Conservation (phyloP, 495 filamentous ascomycete species). For the Cercophora newfieldiana region DNA sequence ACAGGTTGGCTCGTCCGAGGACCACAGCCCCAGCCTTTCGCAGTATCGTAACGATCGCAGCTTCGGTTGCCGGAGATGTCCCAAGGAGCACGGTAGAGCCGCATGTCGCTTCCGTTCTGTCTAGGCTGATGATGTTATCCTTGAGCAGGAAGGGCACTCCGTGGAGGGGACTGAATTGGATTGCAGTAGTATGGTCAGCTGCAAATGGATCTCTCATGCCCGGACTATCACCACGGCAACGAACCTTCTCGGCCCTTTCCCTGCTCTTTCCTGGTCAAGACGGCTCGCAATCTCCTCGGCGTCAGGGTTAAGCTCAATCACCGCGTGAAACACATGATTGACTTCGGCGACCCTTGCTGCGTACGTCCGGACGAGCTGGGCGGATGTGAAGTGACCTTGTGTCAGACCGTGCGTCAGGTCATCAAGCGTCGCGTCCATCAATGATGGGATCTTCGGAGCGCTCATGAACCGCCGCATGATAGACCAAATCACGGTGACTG, state of each 20-base stretch:
- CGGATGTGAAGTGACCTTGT: not conserved
- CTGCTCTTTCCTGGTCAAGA: too few relatives aligned
- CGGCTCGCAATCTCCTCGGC: not conserved
- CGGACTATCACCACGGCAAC: too few relatives aligned
- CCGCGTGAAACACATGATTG: not conserved
- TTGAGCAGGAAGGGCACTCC: constrained; percentile 42
- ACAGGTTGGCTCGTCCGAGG: constrained; percentile 43
- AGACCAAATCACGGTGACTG: too few relatives aligned
- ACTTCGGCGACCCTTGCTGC: not conserved
- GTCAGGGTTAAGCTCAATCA: not conserved
- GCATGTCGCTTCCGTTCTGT: constrained; percentile 30
- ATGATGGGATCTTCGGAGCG: not conserved
- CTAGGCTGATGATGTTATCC: constrained; percentile 38
- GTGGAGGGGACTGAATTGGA: constrained; percentile 30
- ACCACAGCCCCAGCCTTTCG: constrained; percentile 48
- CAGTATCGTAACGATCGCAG: constrained; percentile 45
- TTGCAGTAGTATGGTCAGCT: too few relatives aligned
- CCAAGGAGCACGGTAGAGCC: constrained; percentile 49
- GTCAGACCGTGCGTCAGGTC: not conserved
- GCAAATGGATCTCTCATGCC: too few relatives aligned
- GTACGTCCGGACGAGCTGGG: not conserved
- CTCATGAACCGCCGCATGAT: too few relatives aligned
- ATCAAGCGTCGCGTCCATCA: not conserved
- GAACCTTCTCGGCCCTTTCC: too few relatives aligned
- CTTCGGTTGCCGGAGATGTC: constrained; percentile 42